phyloP scores from a whole-genome alignment of 306 rosid species.

The Bauhinia variegata region DNA sequence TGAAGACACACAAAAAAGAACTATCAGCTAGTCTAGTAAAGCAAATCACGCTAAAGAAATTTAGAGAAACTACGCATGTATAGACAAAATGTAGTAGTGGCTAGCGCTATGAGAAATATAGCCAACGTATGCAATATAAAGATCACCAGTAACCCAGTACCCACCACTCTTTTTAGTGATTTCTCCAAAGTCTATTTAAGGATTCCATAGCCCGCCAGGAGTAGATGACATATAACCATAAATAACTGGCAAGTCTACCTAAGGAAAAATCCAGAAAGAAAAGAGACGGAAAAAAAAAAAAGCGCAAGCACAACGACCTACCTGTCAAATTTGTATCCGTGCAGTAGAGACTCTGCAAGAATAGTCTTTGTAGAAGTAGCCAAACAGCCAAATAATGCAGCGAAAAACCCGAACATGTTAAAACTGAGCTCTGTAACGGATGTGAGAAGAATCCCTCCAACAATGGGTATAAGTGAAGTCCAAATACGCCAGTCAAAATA shows the following conservation, averaged over 20 bases:
- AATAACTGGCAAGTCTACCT: conserved; percentile 17
- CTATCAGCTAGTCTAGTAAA: conserved; percentile 32
- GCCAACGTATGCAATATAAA: conserved; percentile 6
- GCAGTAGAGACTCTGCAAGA: conserved; percentile 90
- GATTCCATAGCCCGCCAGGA: conserved; percentile 6
- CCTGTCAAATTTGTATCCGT: conserved; percentile 99
- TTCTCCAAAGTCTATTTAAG: not conserved
- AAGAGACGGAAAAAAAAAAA: conserved; percentile 1
- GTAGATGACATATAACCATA: not conserved
- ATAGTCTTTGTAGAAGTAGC: conserved; percentile 98
- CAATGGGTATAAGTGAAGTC: conserved; percentile 92
- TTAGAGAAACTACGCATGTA: conserved; percentile 14
- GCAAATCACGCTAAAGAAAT: conserved; percentile 24
- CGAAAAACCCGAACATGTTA: conserved; percentile 92
- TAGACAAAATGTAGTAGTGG: not conserved
- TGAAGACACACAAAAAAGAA: conserved; percentile 36
- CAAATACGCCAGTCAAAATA: conserved; percentile 91
- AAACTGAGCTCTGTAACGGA: conserved; percentile 95
- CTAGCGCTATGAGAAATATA: conserved; percentile 1
- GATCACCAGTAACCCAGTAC: not conserved
- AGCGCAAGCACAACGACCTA: conserved; percentile 37
- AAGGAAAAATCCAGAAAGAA: conserved; percentile 18
- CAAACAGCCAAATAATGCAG: conserved; percentile 94
- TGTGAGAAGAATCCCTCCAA: conserved; percentile 98
- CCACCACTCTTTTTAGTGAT: not conserved